Base-by-base conservation (phyloP, 495 filamentous ascomycete species). In the Penicillium argentinense region DNA sequence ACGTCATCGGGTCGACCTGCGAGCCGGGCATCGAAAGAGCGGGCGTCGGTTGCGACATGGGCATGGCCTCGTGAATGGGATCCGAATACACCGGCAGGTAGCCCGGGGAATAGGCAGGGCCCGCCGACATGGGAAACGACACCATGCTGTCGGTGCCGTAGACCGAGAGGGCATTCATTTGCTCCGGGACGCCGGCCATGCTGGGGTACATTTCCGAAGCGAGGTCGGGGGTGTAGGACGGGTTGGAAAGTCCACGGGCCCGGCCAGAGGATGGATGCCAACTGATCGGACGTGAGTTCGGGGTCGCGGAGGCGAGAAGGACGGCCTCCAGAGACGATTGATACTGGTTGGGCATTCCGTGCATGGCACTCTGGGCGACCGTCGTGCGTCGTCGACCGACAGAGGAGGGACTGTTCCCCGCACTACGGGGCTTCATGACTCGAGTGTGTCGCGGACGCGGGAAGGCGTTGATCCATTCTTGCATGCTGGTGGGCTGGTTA, bases 401-500 rank as follows among this genome's bases (percentile, higher is more conserved):
- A 50, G 75, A 69, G 22, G 83, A 77, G 14, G 86, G 86, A 62
- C 85, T 89, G 68, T 82, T 87, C 62, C 76, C 83, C 39, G 82
- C 81, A 67, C 85, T 87, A 21, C 71, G 76, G 5, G 84, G 80
- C 64, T 90, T 89, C 40, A 74, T 72, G 39, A 89, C 71, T 50
- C 84, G 74, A 60, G 80, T 49, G 29, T 60, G 57, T 48, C 63
- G 64, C 9, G 66, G 55, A 25, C 54, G 61, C 33, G 66, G 64
- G 40, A 73, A 68, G 49, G 64, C 60, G 49, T 51, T 53, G 22
- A 57, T 47, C 58, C 67, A 54, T 45, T 71, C 62, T 39, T 59
- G 63, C 42, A 66, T 56, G 23, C 36, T 50, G 46, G 50, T 48
- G 11, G 60, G 47, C 19, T 54, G 53, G 28, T 41, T 45, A 54